A percentile compares a stretch with the other conserved stretches of the same genome.
Evolutionary conservation across 2,329 filamentous ascomycete species (phyloP).

Genomic region (Neofusicoccum cordaticola): DNA sequence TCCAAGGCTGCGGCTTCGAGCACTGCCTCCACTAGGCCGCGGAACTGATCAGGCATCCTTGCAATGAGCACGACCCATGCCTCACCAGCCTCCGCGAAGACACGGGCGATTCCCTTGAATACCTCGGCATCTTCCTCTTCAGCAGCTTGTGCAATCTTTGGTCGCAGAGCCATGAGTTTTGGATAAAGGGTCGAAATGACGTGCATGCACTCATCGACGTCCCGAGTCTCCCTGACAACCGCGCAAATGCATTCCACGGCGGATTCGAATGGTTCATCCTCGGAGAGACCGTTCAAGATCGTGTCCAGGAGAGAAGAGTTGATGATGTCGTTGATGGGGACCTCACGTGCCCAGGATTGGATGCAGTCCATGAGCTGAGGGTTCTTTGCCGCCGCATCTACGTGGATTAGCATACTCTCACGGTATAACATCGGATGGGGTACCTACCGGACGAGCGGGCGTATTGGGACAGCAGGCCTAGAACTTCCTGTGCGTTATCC

Average conservation of each 20-base stretch:
- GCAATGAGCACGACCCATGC: conserved; percentile 92
- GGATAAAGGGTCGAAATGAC: conserved; percentile 82
- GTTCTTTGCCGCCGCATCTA: conserved; percentile 76
- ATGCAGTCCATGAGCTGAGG: conserved; percentile 92
- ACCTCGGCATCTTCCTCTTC: conserved; percentile 80
- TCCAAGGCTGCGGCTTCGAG: conserved; percentile 89
- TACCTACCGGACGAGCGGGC: conserved; percentile 81
- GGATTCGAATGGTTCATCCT: conserved; percentile 76
- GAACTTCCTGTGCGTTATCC: conserved; percentile 84
- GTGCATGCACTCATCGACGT: conserved; percentile 85
- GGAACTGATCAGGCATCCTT: conserved; percentile 76
- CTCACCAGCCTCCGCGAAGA: conserved; percentile 91
- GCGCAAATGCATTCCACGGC: conserved; percentile 91
- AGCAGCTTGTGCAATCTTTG: conserved; percentile 71
- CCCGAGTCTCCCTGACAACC: conserved; percentile 85
- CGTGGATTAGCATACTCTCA: background rate
- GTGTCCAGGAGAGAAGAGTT: conserved; percentile 80
- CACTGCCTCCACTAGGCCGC: conserved; percentile 80
- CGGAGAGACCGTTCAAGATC: conserved; percentile 72
- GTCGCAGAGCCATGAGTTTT: conserved; percentile 69
- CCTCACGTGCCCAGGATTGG: conserved; percentile 93
- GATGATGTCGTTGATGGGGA: conserved; percentile 78
- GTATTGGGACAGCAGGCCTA: conserved; percentile 85
- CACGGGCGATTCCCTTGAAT: conserved; percentile 82
- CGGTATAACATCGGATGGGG: background rate